phyloP scores from a whole-genome alignment of 495 filamentous ascomycete genomes.

The Hypoxylon rickii region DNA sequence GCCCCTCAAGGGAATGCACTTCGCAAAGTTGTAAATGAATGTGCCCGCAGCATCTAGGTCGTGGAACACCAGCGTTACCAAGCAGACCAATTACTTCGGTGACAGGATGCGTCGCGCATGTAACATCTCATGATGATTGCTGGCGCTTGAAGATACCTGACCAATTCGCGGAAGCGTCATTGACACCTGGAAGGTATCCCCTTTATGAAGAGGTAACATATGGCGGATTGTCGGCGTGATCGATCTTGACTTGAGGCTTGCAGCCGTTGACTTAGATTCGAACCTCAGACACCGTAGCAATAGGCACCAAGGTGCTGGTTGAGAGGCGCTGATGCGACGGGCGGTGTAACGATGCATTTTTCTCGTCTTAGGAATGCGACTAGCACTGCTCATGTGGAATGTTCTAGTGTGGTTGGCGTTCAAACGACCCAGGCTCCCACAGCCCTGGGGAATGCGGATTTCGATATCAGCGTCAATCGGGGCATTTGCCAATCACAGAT shows the following conservation, averaged over 20 bases:
- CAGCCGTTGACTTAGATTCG: background rate
- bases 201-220: background rate
- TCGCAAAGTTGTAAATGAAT: background rate
- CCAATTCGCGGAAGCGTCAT: too few relatives aligned
- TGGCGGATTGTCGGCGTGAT: background rate
- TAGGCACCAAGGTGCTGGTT: background rate
- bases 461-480: too few relatives aligned
- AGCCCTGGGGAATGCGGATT: too few relatives aligned
- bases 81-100: background rate
- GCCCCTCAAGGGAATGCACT: background rate
- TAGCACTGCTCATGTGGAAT: constrained; percentile 1
- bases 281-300: background rate
- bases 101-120: background rate
- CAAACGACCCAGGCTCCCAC: background rate
- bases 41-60: background rate
- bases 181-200: too few relatives aligned
- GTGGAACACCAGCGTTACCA: constrained; percentile 8
- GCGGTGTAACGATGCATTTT: constrained; percentile 31
- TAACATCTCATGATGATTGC: background rate
- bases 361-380: background rate
- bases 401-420: background rate
- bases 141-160: background rate
- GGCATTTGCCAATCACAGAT: too few relatives aligned
- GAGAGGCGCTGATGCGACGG: background rate
- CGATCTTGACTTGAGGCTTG: background rate